Evolutionary conservation across 352 stramenopile genomes (phyloP).

Genomic region (Pythium vanterpoolii): DNA sequence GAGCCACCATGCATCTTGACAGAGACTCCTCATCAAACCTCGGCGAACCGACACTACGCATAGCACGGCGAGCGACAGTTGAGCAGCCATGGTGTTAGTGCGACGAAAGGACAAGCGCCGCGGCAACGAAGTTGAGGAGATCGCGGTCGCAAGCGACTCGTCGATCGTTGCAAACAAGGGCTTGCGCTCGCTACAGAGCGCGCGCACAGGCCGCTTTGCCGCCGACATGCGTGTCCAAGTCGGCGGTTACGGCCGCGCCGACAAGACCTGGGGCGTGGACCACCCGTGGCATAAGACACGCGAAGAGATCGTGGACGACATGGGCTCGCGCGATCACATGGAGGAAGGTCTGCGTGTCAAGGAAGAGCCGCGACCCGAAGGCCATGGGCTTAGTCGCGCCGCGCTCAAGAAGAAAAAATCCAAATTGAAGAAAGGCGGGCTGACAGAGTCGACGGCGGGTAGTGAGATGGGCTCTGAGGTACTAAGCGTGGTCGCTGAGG

Average conservation of each 20-base stretch:
- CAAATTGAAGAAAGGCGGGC: constrained; percentile 65
- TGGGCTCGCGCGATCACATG: constrained; percentile 60
- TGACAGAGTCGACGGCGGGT: constrained; percentile 20
- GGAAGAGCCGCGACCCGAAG: constrained; percentile 37
- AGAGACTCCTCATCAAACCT: no score
- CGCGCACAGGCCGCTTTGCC: constrained; percentile 62
- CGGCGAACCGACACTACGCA: no score
- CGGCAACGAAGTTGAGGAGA: constrained; percentile 57
- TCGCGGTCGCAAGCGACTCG: constrained; percentile 56
- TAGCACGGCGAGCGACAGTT: not conserved
- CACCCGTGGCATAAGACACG: constrained; percentile 72
- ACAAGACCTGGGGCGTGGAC: constrained; percentile 78
- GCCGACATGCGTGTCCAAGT: constrained; percentile 76
- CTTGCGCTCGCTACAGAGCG: constrained; percentile 47
- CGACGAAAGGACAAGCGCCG: constrained; percentile 65
- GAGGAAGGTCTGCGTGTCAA: constrained; percentile 50
- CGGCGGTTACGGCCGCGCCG: constrained; percentile 68
- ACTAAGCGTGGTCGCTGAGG: not conserved
- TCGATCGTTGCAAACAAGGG: constrained; percentile 69
- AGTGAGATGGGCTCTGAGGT: constrained; percentile 19
- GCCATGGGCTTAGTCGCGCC: constrained; percentile 56
- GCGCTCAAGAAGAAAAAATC: constrained; percentile 77
- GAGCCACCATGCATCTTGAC: not conserved
- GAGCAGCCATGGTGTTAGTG: constrained; percentile 61
- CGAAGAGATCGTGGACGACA: constrained; percentile 39